Conservation (phyloP, 306 rosid species). For the Oxytropis ochrocephala region DNA sequence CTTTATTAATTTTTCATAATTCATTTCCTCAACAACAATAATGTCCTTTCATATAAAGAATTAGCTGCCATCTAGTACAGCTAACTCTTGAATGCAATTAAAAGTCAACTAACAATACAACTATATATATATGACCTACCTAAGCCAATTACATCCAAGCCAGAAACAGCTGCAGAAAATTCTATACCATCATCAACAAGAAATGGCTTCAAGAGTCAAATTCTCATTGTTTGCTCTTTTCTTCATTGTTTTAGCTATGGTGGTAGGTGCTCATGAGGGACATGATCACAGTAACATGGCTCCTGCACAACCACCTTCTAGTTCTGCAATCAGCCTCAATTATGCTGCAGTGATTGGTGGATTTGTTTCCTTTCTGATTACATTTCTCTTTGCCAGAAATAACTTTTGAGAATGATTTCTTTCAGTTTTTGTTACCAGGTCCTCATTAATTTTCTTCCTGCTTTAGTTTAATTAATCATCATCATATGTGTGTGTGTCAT, state of each 20-base stretch:
- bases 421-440: not conserved
- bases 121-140: not conserved
- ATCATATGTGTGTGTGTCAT: not conserved
- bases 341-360: conserved; percentile 24
- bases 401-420: not conserved
- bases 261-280: conserved; percentile 32
- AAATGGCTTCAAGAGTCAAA: conserved; percentile 35
- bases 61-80: not conserved
- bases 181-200: not conserved
- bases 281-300: conserved; percentile 5
- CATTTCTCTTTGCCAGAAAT: conserved; percentile 21
- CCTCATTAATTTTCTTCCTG: not conserved
- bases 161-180: conserved; percentile 7
- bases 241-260: conserved; percentile 26
- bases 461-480: not conserved
- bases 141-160: not conserved
- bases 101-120: conserved; percentile 18
- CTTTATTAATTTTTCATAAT: not conserved
- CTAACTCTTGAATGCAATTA: not conserved
- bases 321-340: conserved; percentile 15
- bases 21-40: not conserved
- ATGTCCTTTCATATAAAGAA: not conserved
- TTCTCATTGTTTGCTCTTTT: conserved; percentile 19
- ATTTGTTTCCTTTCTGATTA: conserved; percentile 20
- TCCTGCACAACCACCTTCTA: conserved; percentile 24